These are phyloP conservation scores for Olyra latifolia DNA, from an alignment of 176 grass and related monocot genomes.

Conservation along the genomic window DNA sequence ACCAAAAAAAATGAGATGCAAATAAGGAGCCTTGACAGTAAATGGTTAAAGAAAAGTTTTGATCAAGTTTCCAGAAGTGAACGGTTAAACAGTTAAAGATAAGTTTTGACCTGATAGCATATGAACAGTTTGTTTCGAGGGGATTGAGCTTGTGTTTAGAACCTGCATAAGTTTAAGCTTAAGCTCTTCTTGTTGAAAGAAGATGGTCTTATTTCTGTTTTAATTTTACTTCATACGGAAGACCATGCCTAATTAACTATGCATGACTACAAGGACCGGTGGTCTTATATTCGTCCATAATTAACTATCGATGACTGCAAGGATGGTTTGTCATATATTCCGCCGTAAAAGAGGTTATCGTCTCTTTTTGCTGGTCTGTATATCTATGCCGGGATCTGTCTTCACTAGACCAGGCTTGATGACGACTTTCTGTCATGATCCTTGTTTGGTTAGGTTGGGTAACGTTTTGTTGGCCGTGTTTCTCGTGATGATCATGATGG, in stretches of 20 bases:
- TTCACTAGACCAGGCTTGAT: conserved; percentile 12
- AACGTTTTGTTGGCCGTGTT: background rate
- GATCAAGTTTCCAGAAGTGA: background rate
- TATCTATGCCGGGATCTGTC: background rate
- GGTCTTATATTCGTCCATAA: background rate
- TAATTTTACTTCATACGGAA: background rate
- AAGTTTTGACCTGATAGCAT: background rate
- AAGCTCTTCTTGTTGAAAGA: background rate
- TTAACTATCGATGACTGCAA: too few species aligned
- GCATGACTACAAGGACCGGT: background rate
- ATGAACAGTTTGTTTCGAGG: background rate
- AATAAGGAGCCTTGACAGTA: background rate
- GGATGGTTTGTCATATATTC: background rate
- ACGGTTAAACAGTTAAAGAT: background rate
- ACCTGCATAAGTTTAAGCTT: background rate
- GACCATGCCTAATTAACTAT: background rate
- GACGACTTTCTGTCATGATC: background rate
- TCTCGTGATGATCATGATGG: too few species aligned
- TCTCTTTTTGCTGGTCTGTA: too few species aligned
- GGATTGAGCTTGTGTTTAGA: background rate
- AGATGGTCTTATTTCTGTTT: background rate
- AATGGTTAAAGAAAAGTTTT: background rate
- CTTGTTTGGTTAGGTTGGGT: background rate
- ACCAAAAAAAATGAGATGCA: conserved; percentile 5
- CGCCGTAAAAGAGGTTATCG: background rate